Conservation (phyloP, 768 basidiomycete species). For the Hebeloma cylindrosporum region DNA sequence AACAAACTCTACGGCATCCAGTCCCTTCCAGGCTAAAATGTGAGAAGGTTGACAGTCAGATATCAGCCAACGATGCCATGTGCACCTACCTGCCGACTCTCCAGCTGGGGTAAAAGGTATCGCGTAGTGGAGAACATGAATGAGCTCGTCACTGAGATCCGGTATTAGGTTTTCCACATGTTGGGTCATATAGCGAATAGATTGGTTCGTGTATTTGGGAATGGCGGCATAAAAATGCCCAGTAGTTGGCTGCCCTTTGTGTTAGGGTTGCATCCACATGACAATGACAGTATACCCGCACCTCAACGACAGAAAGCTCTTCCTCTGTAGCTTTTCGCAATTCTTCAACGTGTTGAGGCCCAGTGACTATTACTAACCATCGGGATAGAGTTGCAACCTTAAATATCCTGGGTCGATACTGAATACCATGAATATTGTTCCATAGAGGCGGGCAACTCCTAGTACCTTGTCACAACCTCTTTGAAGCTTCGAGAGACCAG, state of each 20-base stretch:
- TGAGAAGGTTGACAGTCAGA: constrained; percentile 25
- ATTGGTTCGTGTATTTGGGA: neutral
- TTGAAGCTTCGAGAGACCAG: constrained; percentile 11
- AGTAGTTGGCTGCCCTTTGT: constrained; percentile 3
- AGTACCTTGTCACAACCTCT: constrained; percentile 26
- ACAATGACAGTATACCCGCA: constrained; percentile 9
- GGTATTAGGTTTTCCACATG: constrained; percentile 28
- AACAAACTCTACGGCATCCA: constrained; percentile 12
- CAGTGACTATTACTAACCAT: constrained; percentile 42
- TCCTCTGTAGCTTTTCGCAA: constrained; percentile 40
- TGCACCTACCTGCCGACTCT: neutral
- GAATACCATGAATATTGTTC: neutral
- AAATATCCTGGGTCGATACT: constrained; percentile 23
- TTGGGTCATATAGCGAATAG: constrained; percentile 22
- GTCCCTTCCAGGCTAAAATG: constrained; percentile 19
- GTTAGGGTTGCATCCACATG: neutral
- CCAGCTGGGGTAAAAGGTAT: neutral
- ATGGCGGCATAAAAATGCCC: constrained; percentile 8
- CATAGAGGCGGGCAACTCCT: neutral
- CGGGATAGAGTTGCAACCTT: constrained; percentile 26
- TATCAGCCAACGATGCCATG: constrained; percentile 27
- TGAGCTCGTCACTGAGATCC: constrained; percentile 46
- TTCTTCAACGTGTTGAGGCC: constrained; percentile 37
- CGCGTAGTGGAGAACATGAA: constrained; percentile 34
- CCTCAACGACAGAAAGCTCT: constrained; percentile 37